A percentile compares a stretch with the other conserved stretches of the same genome.
phyloP scores from a whole-genome alignment of 305 asterid species.

The Salvia sclarea region DNA sequence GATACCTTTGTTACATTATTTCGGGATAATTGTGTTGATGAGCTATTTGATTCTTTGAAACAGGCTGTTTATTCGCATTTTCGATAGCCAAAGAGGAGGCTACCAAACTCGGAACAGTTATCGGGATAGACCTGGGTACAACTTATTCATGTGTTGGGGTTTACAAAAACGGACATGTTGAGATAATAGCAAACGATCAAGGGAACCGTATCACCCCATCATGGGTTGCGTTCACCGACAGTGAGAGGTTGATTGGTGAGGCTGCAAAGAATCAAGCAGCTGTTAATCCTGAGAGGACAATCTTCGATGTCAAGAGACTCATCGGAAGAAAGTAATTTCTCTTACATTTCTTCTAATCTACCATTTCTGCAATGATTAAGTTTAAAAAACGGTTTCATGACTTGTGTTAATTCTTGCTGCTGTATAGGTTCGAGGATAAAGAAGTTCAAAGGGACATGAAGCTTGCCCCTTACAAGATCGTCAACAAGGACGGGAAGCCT shows the following conservation, averaged over 20 bases:
- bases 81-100: conserved; percentile 63
- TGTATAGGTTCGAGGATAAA: conserved; percentile 69
- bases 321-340: conserved; percentile 70
- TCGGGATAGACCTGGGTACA: conserved; percentile 84
- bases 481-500: conserved; percentile 79
- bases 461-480: conserved; percentile 76
- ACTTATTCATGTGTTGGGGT: conserved; percentile 89
- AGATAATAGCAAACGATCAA: conserved; percentile 79
- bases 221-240: conserved; percentile 74
- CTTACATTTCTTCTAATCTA: background rate
- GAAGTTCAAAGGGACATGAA: conserved; percentile 82
- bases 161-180: conserved; percentile 68
- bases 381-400: background rate
- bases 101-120: conserved; percentile 69
- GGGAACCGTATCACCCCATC: conserved; percentile 89
- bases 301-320: conserved; percentile 80
- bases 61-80: conserved; percentile 59
- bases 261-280: conserved; percentile 82
- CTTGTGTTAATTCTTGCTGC: background rate
- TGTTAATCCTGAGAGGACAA: conserved; percentile 64
- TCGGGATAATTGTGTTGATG: conserved; percentile 25
- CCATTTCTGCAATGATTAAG: background rate
- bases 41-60: conserved; percentile 14
- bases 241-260: conserved; percentile 77
- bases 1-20: background rate